Evolutionary conservation across 2,329 filamentous ascomycete species (phyloP).

Genomic region (Chaetomium globosum): DNA sequence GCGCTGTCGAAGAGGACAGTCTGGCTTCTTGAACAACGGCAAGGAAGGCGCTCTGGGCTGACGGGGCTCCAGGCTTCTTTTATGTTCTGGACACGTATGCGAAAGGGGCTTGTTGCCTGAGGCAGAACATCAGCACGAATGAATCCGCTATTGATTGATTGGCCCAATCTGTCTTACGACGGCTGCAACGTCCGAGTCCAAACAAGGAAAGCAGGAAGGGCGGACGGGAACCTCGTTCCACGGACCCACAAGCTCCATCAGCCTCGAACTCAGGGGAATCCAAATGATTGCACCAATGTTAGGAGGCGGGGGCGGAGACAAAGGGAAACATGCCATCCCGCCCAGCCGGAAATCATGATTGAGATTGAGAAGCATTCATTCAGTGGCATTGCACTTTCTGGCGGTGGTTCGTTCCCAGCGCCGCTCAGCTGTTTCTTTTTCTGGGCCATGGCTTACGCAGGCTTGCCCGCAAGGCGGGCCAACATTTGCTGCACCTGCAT

Average conservation of each 20-base stretch:
- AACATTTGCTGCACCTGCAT: slow-evolving; percentile 1
- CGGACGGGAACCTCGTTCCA: slow-evolving; percentile 22
- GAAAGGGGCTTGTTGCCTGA: slow-evolving; percentile 35
- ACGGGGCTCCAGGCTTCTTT: slow-evolving; percentile 35
- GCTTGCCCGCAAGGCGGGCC: slow-evolving; percentile 1
- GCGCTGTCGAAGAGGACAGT: slow-evolving; percentile 35
- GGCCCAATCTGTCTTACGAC: slow-evolving; percentile 28
- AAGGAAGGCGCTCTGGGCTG: slow-evolving; percentile 23
- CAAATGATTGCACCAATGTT: slow-evolving; percentile 20
- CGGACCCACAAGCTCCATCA: slow-evolving; percentile 18
- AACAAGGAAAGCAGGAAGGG: slow-evolving; percentile 32
- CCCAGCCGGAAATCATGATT: neutral
- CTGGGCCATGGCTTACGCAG: neutral
- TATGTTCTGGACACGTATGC: slow-evolving; percentile 39
- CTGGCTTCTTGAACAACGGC: slow-evolving; percentile 31
- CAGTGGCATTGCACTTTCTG: neutral
- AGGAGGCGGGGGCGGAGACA: slow-evolving; percentile 14
- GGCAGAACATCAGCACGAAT: slow-evolving; percentile 27
- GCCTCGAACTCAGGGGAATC: slow-evolving; percentile 11
- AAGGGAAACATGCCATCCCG: slow-evolving; percentile 7
- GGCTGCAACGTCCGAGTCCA: slow-evolving; percentile 32
- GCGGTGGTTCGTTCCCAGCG: neutral
- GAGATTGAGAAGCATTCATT: neutral
- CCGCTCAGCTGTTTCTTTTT: slow-evolving; percentile 7
- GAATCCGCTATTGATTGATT: slow-evolving; percentile 29